Evolutionary conservation across 2,329 filamentous ascomycete genomes (phyloP).

Genomic region (Karstenula rhodostoma): DNA sequence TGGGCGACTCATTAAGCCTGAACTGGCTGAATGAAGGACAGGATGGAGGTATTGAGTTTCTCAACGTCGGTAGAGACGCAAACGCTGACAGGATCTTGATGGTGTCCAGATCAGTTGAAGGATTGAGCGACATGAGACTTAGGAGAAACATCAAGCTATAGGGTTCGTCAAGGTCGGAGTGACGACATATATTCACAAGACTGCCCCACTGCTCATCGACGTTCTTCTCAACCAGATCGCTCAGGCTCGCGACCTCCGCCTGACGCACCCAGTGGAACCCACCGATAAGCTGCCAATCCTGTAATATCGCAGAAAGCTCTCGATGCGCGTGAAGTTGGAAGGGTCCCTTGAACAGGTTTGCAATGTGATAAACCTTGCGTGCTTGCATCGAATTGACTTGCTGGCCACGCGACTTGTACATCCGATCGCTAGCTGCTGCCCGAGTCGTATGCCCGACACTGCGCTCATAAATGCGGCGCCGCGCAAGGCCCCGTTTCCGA

Average conservation of each 20-base stretch:
- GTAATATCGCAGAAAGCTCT: constrained; percentile 23
- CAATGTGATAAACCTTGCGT: constrained; percentile 23
- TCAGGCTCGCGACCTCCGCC: constrained; percentile 17
- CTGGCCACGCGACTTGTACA: constrained; percentile 20
- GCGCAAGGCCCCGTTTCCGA: constrained; percentile 20
- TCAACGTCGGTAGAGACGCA: constrained; percentile 51
- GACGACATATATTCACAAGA: constrained; percentile 50
- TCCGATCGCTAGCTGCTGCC: constrained; percentile 10
- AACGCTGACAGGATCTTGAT: constrained; percentile 50
- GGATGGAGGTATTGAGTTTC: constrained; percentile 44
- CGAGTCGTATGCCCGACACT: constrained; percentile 8
- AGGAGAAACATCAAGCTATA: constrained; percentile 56
- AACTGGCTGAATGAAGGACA: constrained; percentile 43
- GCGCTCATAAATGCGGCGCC: constrained; percentile 24
- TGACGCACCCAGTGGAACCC: constrained; percentile 18
- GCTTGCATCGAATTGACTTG: constrained; percentile 22
- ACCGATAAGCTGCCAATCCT: constrained; percentile 26
- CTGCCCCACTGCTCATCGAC: constrained; percentile 52
- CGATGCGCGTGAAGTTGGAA: constrained; percentile 20
- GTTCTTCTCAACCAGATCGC: constrained; percentile 38
- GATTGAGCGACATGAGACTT: constrained; percentile 52
- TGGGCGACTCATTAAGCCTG: constrained; percentile 41
- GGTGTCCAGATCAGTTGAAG: constrained; percentile 47
- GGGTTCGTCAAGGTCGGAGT: constrained; percentile 25
- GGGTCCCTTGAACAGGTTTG: constrained; percentile 19